phyloP scores from a whole-genome alignment of 1,139 yeast species.

The Pichiaceae sp. region DNA sequence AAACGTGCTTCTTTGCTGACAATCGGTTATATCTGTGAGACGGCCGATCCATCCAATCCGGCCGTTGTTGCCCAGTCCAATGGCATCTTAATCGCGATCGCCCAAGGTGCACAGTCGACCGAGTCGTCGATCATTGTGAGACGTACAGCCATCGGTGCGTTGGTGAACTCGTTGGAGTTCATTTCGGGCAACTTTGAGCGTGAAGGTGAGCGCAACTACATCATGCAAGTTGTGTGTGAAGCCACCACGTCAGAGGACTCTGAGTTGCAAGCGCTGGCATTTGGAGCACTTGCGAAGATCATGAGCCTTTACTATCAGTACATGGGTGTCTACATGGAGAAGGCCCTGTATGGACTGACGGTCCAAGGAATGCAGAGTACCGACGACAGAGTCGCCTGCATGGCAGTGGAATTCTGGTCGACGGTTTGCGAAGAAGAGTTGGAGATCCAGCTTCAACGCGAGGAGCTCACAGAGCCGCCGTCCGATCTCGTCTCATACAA shows the following conservation, averaged over 20 bases:
- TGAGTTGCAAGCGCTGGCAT: conserved; percentile 88
- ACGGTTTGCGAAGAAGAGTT: conserved; percentile 95
- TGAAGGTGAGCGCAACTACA: conserved; percentile 92
- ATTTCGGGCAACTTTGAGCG: conserved; percentile 80
- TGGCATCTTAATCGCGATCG: conserved; percentile 89
- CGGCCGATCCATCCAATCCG: conserved; percentile 79
- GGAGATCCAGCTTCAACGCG: conserved; percentile 62
- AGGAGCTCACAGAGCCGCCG: conserved; percentile 37
- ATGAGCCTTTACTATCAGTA: conserved; percentile 82
- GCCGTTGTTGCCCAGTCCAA: conserved; percentile 79
- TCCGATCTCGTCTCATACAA: conserved; percentile 39
- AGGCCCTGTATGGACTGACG: conserved; percentile 85
- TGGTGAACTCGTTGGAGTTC: conserved; percentile 85
- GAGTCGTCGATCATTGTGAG: conserved; percentile 74
- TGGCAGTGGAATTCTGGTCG: conserved; percentile 99
- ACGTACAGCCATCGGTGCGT: conserved; percentile 84
- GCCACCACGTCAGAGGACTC: conserved; percentile 85
- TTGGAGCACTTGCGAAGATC: conserved; percentile 89
- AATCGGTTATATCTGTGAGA: conserved; percentile 93
- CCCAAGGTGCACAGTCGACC: conserved; percentile 85
- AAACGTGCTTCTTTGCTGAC: conserved; percentile 84
- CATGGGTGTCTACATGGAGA: conserved; percentile 96
- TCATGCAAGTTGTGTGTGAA: conserved; percentile 98
- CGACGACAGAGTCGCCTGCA: conserved; percentile 86
- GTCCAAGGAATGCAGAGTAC: conserved; percentile 83